Evolutionary conservation across 257 asterid species (phyloP).

Genomic region (Pogostemon cablin): DNA sequence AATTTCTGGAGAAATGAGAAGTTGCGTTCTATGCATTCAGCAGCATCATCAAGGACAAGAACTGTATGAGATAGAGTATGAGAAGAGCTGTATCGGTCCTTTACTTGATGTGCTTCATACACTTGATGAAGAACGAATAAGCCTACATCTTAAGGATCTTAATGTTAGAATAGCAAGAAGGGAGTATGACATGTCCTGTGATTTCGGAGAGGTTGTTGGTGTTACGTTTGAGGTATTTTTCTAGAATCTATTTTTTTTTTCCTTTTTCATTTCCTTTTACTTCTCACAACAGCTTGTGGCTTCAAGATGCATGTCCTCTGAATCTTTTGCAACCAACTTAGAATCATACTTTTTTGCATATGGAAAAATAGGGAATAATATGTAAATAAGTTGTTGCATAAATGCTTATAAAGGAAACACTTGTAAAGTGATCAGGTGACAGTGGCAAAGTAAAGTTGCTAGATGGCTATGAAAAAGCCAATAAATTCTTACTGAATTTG

Average conservation of each 20-base stretch:
- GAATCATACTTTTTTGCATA: not conserved
- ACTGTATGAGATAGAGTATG: conserved; percentile 71
- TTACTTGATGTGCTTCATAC: conserved; percentile 73
- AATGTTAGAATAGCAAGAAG: conserved; percentile 63
- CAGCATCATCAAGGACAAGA: conserved; percentile 96
- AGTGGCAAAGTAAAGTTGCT: conserved; percentile 4
- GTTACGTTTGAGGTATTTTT: conserved; percentile 84
- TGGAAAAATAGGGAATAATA: conserved; percentile 8
- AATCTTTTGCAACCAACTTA: conserved; percentile 12
- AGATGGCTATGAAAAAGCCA: conserved; percentile 21
- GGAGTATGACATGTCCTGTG: conserved; percentile 55
- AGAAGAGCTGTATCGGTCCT: conserved; percentile 68
- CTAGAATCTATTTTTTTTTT: conserved; percentile 18
- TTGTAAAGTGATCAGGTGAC: conserved; percentile 5
- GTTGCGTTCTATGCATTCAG: conserved; percentile 78
- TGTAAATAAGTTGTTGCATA: conserved; percentile 7
- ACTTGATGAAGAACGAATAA: conserved; percentile 90
- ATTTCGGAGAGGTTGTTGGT: conserved; percentile 74
- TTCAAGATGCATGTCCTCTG: not conserved
- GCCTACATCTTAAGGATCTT: conserved; percentile 69
- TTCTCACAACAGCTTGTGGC: not conserved
- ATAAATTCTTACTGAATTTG: conserved; percentile 4
- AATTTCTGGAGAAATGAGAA: conserved; percentile 68
- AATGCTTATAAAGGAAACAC: conserved; percentile 15
- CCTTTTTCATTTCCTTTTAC: not conserved